Evolutionary conservation across 164 flowering plant species (phyloP), one percentile per base, ranked within the genome.

Genomic region (Vitis amurensis): DNA sequence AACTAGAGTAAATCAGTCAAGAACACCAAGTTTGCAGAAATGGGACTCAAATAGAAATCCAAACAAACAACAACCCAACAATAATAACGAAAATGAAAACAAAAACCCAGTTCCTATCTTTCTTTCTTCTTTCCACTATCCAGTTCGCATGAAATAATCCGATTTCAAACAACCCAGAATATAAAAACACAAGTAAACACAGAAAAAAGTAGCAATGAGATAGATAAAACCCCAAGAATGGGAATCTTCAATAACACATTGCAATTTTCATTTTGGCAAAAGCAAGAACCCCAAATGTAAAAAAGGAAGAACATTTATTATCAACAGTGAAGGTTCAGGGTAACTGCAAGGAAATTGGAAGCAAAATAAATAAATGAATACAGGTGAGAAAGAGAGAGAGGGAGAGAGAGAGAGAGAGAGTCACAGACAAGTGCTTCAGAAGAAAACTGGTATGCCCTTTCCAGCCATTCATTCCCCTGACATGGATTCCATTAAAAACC

Each of bases 381-480:
- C 44, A 3, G 44, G 44, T 30, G 62, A 51, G 55, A 4, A 48
- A 19, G 55, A 51, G 55, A 17, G 19, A 59, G 47, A 49, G 31
- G 66, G 67, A 48, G 71, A 68, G 73, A 37, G 44, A 37, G 44
- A 37, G 44, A 17, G 19, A 17, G 19, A 37, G 75, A 72, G 79
- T 76, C 71, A 77, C 81, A 74, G 80, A 71, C 74, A 68, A 64
- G 61, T 47, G 68, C 29, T 76, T 74, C 77, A 70, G 75, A 68
- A 66, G 80, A 67, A 69, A 78, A 76, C 75, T 78, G 76, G 71
- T 74, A 69, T 75, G 59, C 29, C 76, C 83, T 76, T 75, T 82
- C 83, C 77, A 80, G 74, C 85, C 86, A 83, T 78, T 82, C 80
- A 79, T 82, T 82, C 82, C 44, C 73, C 88, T 83, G 91, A 85